Conservation (phyloP, 805 yeast genomes). For the Debaryomyces castellii region DNA sequence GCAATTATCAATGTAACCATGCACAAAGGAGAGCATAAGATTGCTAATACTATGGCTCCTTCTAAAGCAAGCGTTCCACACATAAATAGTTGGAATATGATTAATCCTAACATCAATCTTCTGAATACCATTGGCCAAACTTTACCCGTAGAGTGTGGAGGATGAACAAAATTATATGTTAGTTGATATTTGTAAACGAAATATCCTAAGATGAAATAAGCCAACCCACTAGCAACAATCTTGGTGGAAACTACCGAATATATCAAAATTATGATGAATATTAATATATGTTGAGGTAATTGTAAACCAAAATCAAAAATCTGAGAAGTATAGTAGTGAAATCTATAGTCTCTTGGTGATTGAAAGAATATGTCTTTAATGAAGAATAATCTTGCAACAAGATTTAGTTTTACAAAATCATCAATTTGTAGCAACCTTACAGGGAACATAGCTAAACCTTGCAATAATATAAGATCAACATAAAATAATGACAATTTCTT, state of each 20-base stretch:
- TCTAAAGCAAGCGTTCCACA: conserved; percentile 63
- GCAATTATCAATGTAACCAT: conserved; percentile 44
- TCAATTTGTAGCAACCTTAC: conserved; percentile 55
- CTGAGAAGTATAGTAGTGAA: conserved; percentile 55
- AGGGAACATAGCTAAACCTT: conserved; percentile 67
- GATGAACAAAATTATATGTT: conserved; percentile 60
- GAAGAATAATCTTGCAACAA: conserved; percentile 37
- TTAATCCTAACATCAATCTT: conserved; percentile 52
- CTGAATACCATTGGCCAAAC: conserved; percentile 66
- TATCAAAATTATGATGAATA: conserved; percentile 56
- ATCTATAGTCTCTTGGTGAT: conserved; percentile 53
- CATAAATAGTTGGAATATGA: conserved; percentile 61
- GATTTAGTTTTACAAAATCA: conserved; percentile 47
- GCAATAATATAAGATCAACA: conserved; percentile 63
- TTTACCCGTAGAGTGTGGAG: conserved; percentile 65
- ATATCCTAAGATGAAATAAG: conserved; percentile 55
- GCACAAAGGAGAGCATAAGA: conserved; percentile 49
- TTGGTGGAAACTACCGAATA: conserved; percentile 63
- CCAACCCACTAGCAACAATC: conserved; percentile 57
- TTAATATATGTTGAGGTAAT: conserved; percentile 60
- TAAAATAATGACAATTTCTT: conserved; percentile 54
- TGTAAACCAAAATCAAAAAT: conserved; percentile 61
- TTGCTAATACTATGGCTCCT: conserved; percentile 51
- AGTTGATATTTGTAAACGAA: conserved; percentile 63
- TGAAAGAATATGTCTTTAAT: conserved; percentile 37